Evolutionary conservation across 352 stramenopile genomes (phyloP), one percentile per base, ranked within the genome.

Genomic region (Pythium rhizo-oryzae): DNA sequence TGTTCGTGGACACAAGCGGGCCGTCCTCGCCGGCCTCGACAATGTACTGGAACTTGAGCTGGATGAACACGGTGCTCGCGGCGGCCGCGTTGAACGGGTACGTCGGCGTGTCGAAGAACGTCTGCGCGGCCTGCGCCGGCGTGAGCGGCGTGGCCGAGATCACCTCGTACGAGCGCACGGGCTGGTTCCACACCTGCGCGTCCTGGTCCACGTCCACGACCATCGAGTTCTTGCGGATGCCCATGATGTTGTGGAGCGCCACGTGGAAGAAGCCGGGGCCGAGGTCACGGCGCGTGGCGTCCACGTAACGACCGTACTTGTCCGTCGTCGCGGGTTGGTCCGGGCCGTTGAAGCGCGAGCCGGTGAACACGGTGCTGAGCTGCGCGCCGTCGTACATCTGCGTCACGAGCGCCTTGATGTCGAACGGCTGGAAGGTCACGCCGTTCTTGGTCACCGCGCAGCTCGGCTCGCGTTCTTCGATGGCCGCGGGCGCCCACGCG

Each of bases 181-280:
- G 81, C 58, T 88, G 79, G 73, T 91, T 90, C 80, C 81, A 90
- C 21, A 90, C 81, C 59, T 82, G 54, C 0, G 52, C 37, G 24
- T 47, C 41, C 70, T 71, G 6, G 74, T 66, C 3, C 59, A 82
- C 70, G 46, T 91, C 82, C 7, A 77, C 63, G 1, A 91, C 55
- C 58, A 88, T 85, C 1, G 71, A 59, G 11, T 64, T 3, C 19
- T 79, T 78, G 19, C 81, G 67, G 7, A 70, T 72, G 4, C 74
- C 78, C 4, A 91, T 65, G 19, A 89, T 49, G 70, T 88, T 91
- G 19, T 74, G 46, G 8, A 69, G 9, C 21, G 62, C 62, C 28
- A 69, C 52, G 62, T 69, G 62, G 62, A 69, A 69, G 30, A 49
- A 85, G 51, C 79, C 82, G 8, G 82, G 69, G 39, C 84, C 82